Conservation (phyloP, 768 basidiomycete species). For the Mycena albidolilacea region DNA sequence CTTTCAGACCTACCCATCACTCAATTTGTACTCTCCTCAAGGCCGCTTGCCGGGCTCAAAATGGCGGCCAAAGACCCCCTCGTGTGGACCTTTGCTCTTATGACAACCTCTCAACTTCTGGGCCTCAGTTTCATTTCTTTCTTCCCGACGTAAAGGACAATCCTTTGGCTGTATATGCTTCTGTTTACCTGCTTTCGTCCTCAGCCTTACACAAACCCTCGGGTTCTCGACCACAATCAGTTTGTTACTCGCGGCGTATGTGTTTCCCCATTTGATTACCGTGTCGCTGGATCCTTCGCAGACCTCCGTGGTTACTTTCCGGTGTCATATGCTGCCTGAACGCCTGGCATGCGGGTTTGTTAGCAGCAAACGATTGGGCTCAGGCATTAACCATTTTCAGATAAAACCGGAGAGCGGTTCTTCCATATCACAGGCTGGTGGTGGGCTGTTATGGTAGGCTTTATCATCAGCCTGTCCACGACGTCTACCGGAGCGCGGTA, state of each 20-base stretch:
- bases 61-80: conserved; percentile 71
- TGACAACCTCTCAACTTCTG: conserved; percentile 64
- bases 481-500: conserved; percentile 69
- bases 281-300: conserved; percentile 40
- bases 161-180: background rate
- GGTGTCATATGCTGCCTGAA: conserved; percentile 58
- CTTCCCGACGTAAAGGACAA: conserved; percentile 44
- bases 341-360: conserved; percentile 66
- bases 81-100: conserved; percentile 68
- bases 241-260: conserved; percentile 72
- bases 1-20: background rate
- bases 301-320: conserved; percentile 75
- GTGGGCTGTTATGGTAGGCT: conserved; percentile 75
- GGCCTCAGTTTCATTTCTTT: conserved; percentile 75
- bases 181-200: background rate
- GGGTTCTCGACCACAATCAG: conserved; percentile 73
- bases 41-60: conserved; percentile 65
- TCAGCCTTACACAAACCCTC: conserved; percentile 69
- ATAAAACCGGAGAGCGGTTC: conserved; percentile 74
- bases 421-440: conserved; percentile 71
- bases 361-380: conserved; percentile 38
- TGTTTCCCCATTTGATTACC: background rate
- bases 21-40: conserved; percentile 38
- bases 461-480: conserved; percentile 72
- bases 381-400: conserved; percentile 42